Evolutionary conservation across 345 rosid species (phyloP).

Genomic region (Aegle marmelos): DNA sequence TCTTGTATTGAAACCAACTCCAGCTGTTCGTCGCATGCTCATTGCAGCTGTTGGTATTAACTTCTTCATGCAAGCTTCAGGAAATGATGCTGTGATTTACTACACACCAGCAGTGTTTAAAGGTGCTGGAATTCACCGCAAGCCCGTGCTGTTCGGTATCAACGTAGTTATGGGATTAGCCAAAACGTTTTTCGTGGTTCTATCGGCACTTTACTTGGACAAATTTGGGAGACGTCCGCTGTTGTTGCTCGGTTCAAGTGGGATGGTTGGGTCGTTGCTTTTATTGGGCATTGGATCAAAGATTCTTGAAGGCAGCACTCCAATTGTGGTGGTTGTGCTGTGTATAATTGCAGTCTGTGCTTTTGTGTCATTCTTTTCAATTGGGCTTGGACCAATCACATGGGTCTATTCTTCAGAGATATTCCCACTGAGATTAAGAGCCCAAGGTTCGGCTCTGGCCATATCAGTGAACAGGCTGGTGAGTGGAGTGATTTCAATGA

Average conservation of each 20-base stretch:
- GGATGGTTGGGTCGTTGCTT: slow-evolving; percentile 48
- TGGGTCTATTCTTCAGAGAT: slow-evolving; percentile 80
- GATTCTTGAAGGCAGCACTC: slow-evolving; percentile 30
- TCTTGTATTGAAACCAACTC: slow-evolving; percentile 45
- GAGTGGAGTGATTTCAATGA: slow-evolving; percentile 65
- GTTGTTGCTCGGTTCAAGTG: slow-evolving; percentile 47
- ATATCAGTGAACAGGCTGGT: slow-evolving; percentile 61
- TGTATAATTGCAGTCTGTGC: slow-evolving; percentile 48
- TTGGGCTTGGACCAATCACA: slow-evolving; percentile 71
- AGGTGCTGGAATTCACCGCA: slow-evolving; percentile 53
- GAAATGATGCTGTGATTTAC: slow-evolving; percentile 66
- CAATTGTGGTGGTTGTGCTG: slow-evolving; percentile 43
- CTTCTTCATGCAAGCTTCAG: slow-evolving; percentile 71
- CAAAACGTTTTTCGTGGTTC: slow-evolving; percentile 44
- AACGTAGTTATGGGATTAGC: slow-evolving; percentile 53
- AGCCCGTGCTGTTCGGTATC: slow-evolving; percentile 43
- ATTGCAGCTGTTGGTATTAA: slow-evolving; percentile 61
- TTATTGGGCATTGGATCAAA: slow-evolving; percentile 46
- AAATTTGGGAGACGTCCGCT: slow-evolving; percentile 63
- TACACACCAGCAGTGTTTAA: slow-evolving; percentile 58
- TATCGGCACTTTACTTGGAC: slow-evolving; percentile 58
- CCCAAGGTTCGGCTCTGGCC: slow-evolving; percentile 66
- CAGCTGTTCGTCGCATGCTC: slow-evolving; percentile 47
- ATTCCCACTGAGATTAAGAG: slow-evolving; percentile 60
- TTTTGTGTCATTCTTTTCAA: slow-evolving; percentile 58